A percentile compares a stretch with the other conserved stretches of the same genome.
These are phyloP conservation scores for Heimioporus sp. DNA, from an alignment of 768 basidiomycete genomes.

Conservation along the genomic window DNA sequence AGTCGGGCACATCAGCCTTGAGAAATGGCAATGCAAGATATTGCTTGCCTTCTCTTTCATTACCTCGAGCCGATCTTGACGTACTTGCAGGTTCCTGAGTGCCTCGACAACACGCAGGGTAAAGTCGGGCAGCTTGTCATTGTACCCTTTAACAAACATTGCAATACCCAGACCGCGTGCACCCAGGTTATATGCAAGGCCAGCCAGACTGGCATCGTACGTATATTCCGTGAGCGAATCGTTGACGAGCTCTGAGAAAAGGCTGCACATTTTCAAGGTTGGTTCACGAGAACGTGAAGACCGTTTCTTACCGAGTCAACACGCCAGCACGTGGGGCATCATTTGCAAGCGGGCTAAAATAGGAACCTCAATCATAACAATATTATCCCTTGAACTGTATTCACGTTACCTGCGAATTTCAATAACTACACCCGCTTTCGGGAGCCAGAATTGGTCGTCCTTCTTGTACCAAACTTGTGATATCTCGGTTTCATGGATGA, in stretches of 20 bases:
- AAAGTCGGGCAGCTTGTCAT: conserved; percentile 83
- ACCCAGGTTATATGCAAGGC: conserved; percentile 70
- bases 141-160: conserved; percentile 78
- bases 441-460: conserved; percentile 95
- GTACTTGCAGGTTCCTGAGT: conserved; percentile 59
- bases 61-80: conserved; percentile 71
- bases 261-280: conserved; percentile 35
- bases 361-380: background rate
- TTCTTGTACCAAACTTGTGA: conserved; percentile 94
- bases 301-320: conserved; percentile 57
- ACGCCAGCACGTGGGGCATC: conserved; percentile 67
- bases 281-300: background rate
- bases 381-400: background rate
- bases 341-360: conserved; percentile 53
- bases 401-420: conserved; percentile 65
- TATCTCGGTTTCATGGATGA: conserved; percentile 68
- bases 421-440: conserved; percentile 77
- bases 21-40: background rate
- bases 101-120: conserved; percentile 69
- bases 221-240: conserved; percentile 89
- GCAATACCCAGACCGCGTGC: conserved; percentile 64
- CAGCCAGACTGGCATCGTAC: conserved; percentile 92
- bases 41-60: conserved; percentile 77
- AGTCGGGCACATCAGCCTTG: background rate
- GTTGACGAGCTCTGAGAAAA: conserved; percentile 82